Base-by-base conservation (phyloP, 176 grass and related monocot species). In the Poa annua region DNA sequence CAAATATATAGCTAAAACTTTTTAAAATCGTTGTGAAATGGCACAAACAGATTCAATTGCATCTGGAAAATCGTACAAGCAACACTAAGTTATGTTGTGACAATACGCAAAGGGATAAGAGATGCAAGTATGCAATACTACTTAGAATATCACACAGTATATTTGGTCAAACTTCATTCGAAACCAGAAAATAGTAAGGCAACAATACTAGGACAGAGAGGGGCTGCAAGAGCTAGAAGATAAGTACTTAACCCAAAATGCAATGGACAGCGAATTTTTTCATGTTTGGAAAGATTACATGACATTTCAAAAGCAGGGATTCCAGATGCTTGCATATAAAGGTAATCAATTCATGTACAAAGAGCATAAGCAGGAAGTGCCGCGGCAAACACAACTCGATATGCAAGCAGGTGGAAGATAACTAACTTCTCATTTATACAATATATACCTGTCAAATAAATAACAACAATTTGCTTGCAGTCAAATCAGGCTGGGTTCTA, bases 1-100 rank as follows among this genome's bases (percentile, higher is more conserved):
- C 16, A n/a, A 67, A n/a, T 76, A 67, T 52, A 49, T 19, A 75
- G 85, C 24, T 56, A 60, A 21, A 33, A 36, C 47, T 17, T 17
- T 62, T 45, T 34, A 35, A 20, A 21, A 32, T 38, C 20, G 16
- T 64, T 80, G n/a, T 69, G 24, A 68, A 78, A 69, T 69, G 16
- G 36, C 16, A 74, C 22, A 86, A 71, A 75, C 24, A 70, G 24
- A 42, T 69, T 47, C 73, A 47, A 72, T 70, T 62, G 59, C 67
- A 39, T 72, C 62, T 66, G 59, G 41, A 60, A 77, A 83, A 83
- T 32, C 34, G 8, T 72, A 64, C 16, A 70, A 60, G 39, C 8
- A 25, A 61, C 53, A 54, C 11, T 78, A 71, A 81, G 2, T 12
- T 54, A 38, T 83, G 22, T 71, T 72, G 71, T 73, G 21, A 65